These are phyloP conservation scores for Phaeosphaeria sp. DNA, from an alignment of 2,329 filamentous ascomycete species.

Conservation along the genomic window DNA sequence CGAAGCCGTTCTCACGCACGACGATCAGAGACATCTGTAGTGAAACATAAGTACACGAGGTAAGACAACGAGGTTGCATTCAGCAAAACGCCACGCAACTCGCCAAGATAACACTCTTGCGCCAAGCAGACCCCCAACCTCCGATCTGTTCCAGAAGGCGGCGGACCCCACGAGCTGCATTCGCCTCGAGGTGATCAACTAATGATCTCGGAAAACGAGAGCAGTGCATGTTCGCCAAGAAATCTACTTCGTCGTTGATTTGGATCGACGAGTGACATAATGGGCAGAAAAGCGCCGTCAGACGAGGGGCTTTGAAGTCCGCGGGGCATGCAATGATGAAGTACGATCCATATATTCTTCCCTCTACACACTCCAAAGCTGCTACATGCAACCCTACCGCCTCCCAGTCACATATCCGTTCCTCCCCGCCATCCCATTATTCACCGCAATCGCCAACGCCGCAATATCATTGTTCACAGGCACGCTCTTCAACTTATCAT, in stretches of 20 bases:
- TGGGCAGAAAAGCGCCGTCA: too few relatives aligned
- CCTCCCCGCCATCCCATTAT: constrained; percentile 41
- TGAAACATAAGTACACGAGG: background rate
- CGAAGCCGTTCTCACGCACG: background rate
- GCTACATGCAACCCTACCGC: too few relatives aligned
- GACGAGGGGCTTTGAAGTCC: too few relatives aligned
- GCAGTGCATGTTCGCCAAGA: too few relatives aligned
- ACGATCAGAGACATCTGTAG: background rate
- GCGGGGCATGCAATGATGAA: too few relatives aligned
- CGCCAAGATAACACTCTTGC: background rate
- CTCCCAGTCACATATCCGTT: constrained; percentile 34
- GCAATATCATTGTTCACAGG: constrained; percentile 36
- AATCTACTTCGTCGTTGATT: background rate
- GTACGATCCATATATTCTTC: too few relatives aligned
- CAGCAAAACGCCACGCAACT: background rate
- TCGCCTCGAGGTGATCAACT: background rate
- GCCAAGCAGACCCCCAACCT: background rate
- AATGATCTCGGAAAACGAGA: background rate
- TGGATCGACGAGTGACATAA: background rate
- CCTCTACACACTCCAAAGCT: too few relatives aligned
- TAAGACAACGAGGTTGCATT: background rate
- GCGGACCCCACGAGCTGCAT: background rate
- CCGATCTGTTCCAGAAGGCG: background rate
- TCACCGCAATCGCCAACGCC: constrained; percentile 46
- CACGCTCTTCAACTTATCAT: constrained; percentile 31